Evolutionary conservation across 768 basidiomycete genomes (phyloP).

Genomic region (Podaxis rugospora): DNA sequence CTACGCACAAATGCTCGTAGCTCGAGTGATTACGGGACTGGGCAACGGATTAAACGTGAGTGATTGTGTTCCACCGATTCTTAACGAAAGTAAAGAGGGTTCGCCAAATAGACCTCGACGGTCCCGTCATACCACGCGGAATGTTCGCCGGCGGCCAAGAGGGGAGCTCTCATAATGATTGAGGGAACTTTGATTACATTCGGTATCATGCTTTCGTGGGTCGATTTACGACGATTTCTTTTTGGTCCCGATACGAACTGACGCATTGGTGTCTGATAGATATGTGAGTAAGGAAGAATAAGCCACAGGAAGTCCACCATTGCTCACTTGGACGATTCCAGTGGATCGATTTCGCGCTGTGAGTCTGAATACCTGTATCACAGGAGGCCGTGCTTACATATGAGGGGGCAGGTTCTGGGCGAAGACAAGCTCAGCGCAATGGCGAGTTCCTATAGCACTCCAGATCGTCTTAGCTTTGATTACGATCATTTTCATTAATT

Average conservation of each 20-base stretch:
- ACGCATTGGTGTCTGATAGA: background rate
- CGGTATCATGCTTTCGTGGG: slow-evolving; percentile 60
- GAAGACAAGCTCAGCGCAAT: slow-evolving; percentile 47
- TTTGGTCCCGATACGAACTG: background rate
- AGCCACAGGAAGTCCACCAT: background rate
- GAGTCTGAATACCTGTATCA: slow-evolving; percentile 16
- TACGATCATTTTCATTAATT: slow-evolving; percentile 45
- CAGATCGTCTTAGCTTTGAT: slow-evolving; percentile 54
- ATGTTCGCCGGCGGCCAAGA: slow-evolving; percentile 53
- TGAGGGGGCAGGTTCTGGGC: slow-evolving; percentile 41
- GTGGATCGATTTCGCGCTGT: slow-evolving; percentile 67
- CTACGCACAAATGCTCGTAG: slow-evolving; percentile 59
- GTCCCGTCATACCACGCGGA: slow-evolving; percentile 65
- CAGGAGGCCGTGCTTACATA: background rate
- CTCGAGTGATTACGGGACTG: slow-evolving; percentile 56
- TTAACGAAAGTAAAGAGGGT: background rate
- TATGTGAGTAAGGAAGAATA: slow-evolving; percentile 13
- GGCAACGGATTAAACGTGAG: slow-evolving; percentile 60
- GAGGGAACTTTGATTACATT: slow-evolving; percentile 62
- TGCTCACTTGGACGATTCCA: slow-evolving; percentile 15
- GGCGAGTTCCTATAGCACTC: slow-evolving; percentile 59
- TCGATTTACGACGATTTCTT: slow-evolving; percentile 9
- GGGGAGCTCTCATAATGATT: slow-evolving; percentile 62
- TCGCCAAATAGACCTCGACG: slow-evolving; percentile 47
- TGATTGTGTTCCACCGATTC: background rate